A percentile compares a stretch with the other conserved stretches of the same genome.
Evolutionary conservation across 345 rosid genomes (phyloP).

Genomic region (Murraya paniculata): DNA sequence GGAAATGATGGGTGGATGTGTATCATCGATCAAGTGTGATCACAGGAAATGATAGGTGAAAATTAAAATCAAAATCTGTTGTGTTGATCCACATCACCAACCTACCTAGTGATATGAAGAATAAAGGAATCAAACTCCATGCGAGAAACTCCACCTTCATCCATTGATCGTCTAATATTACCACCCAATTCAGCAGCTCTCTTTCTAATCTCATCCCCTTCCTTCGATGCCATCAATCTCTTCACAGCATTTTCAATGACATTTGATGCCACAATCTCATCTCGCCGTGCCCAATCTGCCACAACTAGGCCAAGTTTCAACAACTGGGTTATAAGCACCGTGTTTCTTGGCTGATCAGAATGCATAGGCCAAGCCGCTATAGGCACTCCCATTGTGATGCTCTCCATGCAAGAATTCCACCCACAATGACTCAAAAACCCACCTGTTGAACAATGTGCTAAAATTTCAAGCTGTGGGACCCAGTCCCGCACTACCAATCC

Average conservation of each 20-base stretch:
- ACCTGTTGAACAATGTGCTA: constrained; percentile 43
- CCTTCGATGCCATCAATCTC: constrained; percentile 43
- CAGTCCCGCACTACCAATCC: constrained; percentile 55
- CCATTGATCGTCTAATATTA: constrained; percentile 21
- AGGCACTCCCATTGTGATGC: constrained; percentile 62
- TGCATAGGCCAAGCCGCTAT: constrained; percentile 66
- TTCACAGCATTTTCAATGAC: constrained; percentile 28
- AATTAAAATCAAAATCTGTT: not conserved
- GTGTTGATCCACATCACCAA: not conserved
- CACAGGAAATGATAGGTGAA: not conserved
- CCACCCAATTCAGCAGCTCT: constrained; percentile 37
- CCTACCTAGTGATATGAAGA: constrained; percentile 35
- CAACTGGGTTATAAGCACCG: constrained; percentile 31
- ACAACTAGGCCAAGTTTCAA: constrained; percentile 41
- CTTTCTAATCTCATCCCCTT: constrained; percentile 49
- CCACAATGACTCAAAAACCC: constrained; percentile 69
- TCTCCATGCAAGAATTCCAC: constrained; percentile 75
- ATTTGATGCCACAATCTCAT: constrained; percentile 21
- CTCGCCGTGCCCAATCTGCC: constrained; percentile 27
- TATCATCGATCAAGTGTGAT: too few species aligned
- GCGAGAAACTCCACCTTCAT: constrained; percentile 38
- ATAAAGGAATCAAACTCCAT: constrained; percentile 49
- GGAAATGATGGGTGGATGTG: not conserved
- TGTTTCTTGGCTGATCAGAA: constrained; percentile 59
- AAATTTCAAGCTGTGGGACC: constrained; percentile 61